These are phyloP conservation scores for Cyberlindnera japonica DNA, from an alignment of 805 yeast species.

Conservation along the genomic window DNA sequence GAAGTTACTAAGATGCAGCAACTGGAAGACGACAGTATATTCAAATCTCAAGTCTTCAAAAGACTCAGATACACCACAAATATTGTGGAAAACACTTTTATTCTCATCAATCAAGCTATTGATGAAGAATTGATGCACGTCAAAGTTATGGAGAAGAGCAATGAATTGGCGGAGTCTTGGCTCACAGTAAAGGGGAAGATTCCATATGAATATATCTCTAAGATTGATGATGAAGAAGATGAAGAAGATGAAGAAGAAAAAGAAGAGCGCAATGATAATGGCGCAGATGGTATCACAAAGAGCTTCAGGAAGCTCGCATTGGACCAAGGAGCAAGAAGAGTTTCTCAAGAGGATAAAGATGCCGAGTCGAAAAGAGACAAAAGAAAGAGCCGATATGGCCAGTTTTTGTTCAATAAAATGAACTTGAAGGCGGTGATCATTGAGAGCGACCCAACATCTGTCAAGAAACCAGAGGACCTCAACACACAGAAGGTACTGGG, in stretches of 20 bases:
- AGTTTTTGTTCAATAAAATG: constrained; percentile 37
- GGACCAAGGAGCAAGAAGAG: constrained; percentile 13
- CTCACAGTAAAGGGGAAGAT: constrained; percentile 19
- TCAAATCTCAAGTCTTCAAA: constrained; percentile 27
- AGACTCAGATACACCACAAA: constrained; percentile 35
- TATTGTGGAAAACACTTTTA: constrained; percentile 39
- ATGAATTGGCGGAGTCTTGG: constrained; percentile 36
- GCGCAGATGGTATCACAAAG: constrained; percentile 11
- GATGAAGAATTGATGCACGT: constrained; percentile 40
- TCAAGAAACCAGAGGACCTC: constrained; percentile 20
- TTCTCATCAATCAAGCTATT: constrained; percentile 35
- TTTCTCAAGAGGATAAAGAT: constrained; percentile 8
- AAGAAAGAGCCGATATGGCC: constrained; percentile 34
- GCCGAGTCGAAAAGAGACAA: constrained; percentile 18
- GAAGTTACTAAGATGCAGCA: constrained; percentile 24
- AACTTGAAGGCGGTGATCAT: constrained; percentile 37
- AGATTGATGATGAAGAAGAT: constrained; percentile 13
- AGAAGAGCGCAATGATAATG: too few relatives aligned
- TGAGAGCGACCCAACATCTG: constrained; percentile 31
- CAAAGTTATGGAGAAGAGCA: constrained; percentile 32
- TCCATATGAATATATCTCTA: constrained; percentile 24
- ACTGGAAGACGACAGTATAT: constrained; percentile 20
- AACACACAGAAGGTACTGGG: constrained; percentile 8
- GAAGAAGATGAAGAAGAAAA: constrained; percentile 7
- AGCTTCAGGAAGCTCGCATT: constrained; percentile 24